These are phyloP conservation scores for Plectosphaerella plurivora DNA, from an alignment of 2,329 filamentous ascomycete species.

Conservation along the genomic window DNA sequence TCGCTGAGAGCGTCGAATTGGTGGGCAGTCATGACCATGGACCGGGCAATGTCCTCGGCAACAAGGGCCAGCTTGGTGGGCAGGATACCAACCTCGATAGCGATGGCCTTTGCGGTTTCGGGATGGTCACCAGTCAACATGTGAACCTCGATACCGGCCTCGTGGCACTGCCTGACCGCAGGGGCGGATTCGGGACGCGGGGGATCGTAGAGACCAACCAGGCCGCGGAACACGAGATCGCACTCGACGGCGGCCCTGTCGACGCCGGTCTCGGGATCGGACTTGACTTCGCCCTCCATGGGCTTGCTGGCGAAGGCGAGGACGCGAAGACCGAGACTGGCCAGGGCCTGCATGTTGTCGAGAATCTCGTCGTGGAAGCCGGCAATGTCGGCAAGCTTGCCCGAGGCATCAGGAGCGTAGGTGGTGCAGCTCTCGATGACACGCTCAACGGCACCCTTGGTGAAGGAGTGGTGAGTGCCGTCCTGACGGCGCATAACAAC, in stretches of 20 bases:
- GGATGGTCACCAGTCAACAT: constrained; percentile 59
- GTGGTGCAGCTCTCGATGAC: constrained; percentile 57
- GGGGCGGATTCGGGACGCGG: constrained; percentile 57
- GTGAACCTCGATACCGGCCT: constrained; percentile 53
- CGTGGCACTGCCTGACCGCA: constrained; percentile 46
- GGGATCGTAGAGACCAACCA: constrained; percentile 42
- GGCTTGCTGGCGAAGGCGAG: constrained; percentile 57
- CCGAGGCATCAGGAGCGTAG: constrained; percentile 17
- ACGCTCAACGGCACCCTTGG: constrained; percentile 64
- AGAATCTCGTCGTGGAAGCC: constrained; percentile 52
- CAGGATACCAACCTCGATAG: constrained; percentile 53
- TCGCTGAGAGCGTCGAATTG: constrained; percentile 58
- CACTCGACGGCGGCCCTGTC: constrained; percentile 2
- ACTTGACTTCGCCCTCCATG: constrained; percentile 21
- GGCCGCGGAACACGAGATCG: constrained; percentile 8
- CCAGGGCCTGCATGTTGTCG: constrained; percentile 60
- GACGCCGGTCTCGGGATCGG: constrained; percentile 3
- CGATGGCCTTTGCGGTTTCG: constrained; percentile 54
- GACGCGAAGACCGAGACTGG: constrained; percentile 60
- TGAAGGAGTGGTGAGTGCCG: constrained; percentile 33
- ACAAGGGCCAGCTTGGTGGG: constrained; percentile 37
- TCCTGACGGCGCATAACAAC: constrained; percentile 10
- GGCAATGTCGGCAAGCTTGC: constrained; percentile 34
- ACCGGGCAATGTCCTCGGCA: constrained; percentile 42
- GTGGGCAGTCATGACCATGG: constrained; percentile 55